A percentile compares a stretch with the other conserved stretches of the same genome.
These are phyloP conservation scores for Candida golubevii DNA, from an alignment of 805 yeast species.

Conservation along the genomic window DNA sequence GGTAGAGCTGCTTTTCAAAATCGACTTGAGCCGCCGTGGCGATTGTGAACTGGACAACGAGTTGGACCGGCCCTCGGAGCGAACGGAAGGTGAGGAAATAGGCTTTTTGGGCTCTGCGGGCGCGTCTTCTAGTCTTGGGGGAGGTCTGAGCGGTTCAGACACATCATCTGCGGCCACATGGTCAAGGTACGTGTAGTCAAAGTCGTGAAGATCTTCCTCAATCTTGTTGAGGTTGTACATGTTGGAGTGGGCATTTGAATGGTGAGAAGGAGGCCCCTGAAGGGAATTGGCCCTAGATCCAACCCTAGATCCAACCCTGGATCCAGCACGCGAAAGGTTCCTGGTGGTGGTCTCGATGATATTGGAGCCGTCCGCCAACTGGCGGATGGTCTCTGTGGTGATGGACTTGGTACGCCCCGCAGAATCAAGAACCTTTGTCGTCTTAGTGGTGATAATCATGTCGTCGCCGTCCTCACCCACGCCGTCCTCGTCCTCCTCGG, in stretches of 20 bases:
- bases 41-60: constrained; percentile 15
- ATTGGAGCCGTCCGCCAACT: constrained; percentile 42
- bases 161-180: constrained; percentile 7
- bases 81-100: neutral
- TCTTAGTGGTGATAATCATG: constrained; percentile 37
- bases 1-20: constrained; percentile 25
- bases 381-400: constrained; percentile 49
- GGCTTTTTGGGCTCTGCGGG: neutral
- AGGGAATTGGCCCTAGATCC: constrained; percentile 25
- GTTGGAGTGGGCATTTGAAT: constrained; percentile 8
- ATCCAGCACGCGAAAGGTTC: constrained; percentile 32
- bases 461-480: constrained; percentile 15
- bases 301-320: constrained; percentile 16
- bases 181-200: constrained; percentile 40
- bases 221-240: constrained; percentile 31
- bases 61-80: constrained; percentile 7
- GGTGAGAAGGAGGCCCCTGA: constrained; percentile 4
- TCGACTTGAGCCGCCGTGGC: constrained; percentile 30
- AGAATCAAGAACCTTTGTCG: constrained; percentile 47
- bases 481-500: constrained; percentile 16
- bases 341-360: constrained; percentile 41
- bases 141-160: neutral
- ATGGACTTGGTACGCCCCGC: constrained; percentile 53
- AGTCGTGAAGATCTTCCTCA: constrained; percentile 41
- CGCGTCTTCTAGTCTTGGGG: neutral